These are phyloP conservation scores for Leishmania braziliensis DNA, from an alignment of 208 protist genomes.

Conservation along the genomic window DNA sequence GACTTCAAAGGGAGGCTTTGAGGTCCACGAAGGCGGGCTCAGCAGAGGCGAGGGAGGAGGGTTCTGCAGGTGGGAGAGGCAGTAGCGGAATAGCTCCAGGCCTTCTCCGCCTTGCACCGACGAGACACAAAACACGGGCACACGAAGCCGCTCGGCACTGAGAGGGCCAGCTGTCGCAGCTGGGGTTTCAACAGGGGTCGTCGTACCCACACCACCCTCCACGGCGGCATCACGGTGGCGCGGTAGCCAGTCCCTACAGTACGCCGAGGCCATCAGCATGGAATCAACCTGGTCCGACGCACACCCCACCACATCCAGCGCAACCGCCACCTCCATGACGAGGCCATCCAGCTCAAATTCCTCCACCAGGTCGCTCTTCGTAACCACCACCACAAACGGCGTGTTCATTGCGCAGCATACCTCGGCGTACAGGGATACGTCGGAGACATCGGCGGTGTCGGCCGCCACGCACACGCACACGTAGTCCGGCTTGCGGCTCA, in stretches of 20 bases:
- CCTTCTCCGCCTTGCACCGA: conserved; percentile 51
- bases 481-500: conserved; percentile 92
- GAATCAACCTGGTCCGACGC: conserved; percentile 43
- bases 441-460: conserved; percentile 32
- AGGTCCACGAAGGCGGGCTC: conserved; percentile 18
- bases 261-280: conserved; percentile 27
- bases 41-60: conserved; percentile 21
- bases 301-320: conserved; percentile 47
- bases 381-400: conserved; percentile 93
- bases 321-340: conserved; percentile 76
- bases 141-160: conserved; percentile 34
- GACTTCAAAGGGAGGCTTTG: conserved; percentile 74
- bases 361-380: conserved; percentile 93
- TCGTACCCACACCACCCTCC: conserved; percentile 22
- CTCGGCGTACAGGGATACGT: conserved; percentile 82
- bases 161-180: conserved; percentile 16
- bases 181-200: not conserved
- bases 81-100: conserved; percentile 54
- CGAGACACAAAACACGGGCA: conserved; percentile 75
- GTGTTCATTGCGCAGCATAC: conserved; percentile 93
- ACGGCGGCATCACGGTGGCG: conserved; percentile 38
- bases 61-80: conserved; percentile 42
- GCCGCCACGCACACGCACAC: conserved; percentile 73
- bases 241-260: conserved; percentile 34
- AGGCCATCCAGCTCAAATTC: conserved; percentile 94